A percentile compares a stretch with the other conserved stretches of the same genome.
phyloP scores from a whole-genome alignment of 345 rosid species.

The Turritis glabra region DNA sequence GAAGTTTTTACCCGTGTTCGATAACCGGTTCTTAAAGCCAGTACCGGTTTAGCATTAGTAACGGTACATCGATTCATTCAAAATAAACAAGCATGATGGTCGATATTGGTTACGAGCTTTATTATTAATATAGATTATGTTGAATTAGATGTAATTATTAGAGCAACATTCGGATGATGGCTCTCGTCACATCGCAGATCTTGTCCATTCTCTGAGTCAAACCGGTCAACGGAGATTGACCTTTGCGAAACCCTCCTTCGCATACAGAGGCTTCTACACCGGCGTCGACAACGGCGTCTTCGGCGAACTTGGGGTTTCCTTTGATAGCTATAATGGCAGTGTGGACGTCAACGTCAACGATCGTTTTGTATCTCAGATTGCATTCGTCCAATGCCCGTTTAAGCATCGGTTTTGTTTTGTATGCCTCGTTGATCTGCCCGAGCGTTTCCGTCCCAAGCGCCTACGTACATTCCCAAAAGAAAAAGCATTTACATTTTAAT shows the following conservation, averaged over 20 bases:
- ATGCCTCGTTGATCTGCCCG: constrained; percentile 29
- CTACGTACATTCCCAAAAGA: neutral
- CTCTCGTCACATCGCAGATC: constrained; percentile 36
- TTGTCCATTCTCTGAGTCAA: constrained; percentile 35
- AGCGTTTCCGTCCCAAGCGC: neutral
- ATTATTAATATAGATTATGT: neutral
- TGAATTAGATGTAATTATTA: neutral
- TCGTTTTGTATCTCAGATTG: constrained; percentile 37
- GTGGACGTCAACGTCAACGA: constrained; percentile 39
- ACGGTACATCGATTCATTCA: neutral
- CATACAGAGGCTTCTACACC: constrained; percentile 38
- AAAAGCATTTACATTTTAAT: neutral
- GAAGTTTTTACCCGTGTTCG: constrained; percentile 12
- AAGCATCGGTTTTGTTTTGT: constrained; percentile 32
- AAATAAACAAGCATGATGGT: neutral
- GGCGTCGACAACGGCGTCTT: constrained; percentile 28
- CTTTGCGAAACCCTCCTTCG: constrained; percentile 23
- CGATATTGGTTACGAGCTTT: neutral
- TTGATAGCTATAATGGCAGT: constrained; percentile 38
- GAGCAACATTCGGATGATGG: constrained; percentile 38
- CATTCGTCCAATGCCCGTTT: constrained; percentile 40
- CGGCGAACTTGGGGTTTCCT: constrained; percentile 42
- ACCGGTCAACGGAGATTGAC: constrained; percentile 34
- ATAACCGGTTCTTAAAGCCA: neutral
- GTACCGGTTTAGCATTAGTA: constrained; percentile 3